Evolutionary conservation across 1,284 basidiomycete species (phyloP).

Genomic region (Cerrena zonata): DNA sequence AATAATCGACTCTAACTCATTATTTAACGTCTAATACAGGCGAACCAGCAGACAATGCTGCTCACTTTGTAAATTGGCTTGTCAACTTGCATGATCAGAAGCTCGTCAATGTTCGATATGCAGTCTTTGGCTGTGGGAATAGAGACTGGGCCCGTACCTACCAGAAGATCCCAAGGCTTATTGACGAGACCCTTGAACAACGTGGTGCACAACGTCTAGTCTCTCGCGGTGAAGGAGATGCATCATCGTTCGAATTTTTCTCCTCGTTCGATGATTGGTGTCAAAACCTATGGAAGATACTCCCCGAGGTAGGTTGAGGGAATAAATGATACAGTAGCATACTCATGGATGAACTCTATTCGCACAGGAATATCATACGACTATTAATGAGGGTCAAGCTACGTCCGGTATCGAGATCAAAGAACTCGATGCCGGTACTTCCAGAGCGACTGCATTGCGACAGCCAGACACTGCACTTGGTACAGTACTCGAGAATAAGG

Average conservation of each 20-base stretch:
- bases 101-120: conserved; percentile 36
- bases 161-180: conserved; percentile 43
- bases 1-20: neutral
- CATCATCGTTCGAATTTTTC: conserved; percentile 40
- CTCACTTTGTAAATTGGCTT: conserved; percentile 42
- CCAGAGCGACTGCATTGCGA: conserved; percentile 33
- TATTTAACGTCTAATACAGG: conserved; percentile 19
- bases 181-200: conserved; percentile 36
- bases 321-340: neutral
- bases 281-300: conserved; percentile 34
- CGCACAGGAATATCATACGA: conserved; percentile 29
- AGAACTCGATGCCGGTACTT: conserved; percentile 29
- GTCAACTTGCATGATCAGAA: conserved; percentile 27
- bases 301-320: conserved; percentile 27
- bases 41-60: conserved; percentile 46
- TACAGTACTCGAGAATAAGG: conserved; percentile 34
- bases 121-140: conserved; percentile 52
- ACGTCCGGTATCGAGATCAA: conserved; percentile 26
- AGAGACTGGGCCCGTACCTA: conserved; percentile 49
- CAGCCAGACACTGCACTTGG: conserved; percentile 37
- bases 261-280: conserved; percentile 44
- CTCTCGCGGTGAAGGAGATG: conserved; percentile 38
- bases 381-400: conserved; percentile 13
- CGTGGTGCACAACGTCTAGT: conserved; percentile 39
- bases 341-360: neutral